Evolutionary conservation across 129 eudicot genomes (phyloP), one percentile per base, ranked within the genome.

Genomic region (Kitagawia praeruptora): DNA sequence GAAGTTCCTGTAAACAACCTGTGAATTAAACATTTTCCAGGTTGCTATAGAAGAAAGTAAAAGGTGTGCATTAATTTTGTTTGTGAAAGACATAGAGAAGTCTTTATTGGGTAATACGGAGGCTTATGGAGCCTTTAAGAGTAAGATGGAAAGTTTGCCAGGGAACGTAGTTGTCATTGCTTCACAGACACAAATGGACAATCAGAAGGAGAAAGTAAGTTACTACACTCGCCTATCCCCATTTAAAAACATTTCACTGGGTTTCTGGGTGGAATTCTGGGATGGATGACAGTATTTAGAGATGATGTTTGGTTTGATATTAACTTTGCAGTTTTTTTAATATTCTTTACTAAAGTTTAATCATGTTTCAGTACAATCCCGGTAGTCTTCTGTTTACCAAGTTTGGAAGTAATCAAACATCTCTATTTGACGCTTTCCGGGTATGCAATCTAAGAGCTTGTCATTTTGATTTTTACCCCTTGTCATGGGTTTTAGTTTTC

Each of bases 361-460:
- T 31, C 53, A 70, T 79, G 51, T 70, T 83, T 75, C 88, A 94
- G 98, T 89, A 96, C 42, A 91, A 89, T 84, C 88, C 96, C 34
- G 96, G 98, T 70, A 93, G 97, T 64, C 86, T 89, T 75, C 85
- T 94, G 49, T 91, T 94, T 63, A 94, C 98, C 13, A 91, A 94
- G 82, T 88, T 91, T 61, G 98, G 92, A 58, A 87, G 97, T 87
- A 91, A 82, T 75, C 98, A 87, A 49, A 89, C 98, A 9, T 87
- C 96, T 39, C 80, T 91, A 53, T 89, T 89, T 42, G 97, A 94
- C 80, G 92, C 96, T 77, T 94, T 91, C 77, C 93, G 89, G 91
- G 97, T 94, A 94, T 78, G 94, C 66, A 61, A 46, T 34, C 1
- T 12, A 6, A 25, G 39, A 25, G 41, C 77, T 74, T 74, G 13